Evolutionary conservation across 805 yeast species (phyloP).

Genomic region (Debaryomyces prosopidis): DNA sequence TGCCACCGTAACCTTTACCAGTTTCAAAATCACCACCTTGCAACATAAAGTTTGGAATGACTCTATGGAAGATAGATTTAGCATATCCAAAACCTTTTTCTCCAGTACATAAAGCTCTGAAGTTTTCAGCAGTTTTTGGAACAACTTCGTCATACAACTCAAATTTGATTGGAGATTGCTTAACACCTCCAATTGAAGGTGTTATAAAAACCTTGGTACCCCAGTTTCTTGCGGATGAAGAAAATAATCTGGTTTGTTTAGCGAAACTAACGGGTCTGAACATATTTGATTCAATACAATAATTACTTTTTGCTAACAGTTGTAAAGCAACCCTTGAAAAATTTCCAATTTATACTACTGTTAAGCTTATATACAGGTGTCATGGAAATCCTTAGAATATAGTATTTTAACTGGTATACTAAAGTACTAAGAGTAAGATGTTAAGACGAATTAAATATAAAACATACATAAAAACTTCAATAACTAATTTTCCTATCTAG

Average conservation of each 20-base stretch:
- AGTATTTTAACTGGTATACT: background rate
- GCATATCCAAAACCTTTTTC: constrained; percentile 48
- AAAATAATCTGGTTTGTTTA: constrained; percentile 47
- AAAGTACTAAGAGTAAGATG: background rate
- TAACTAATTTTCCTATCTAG: constrained; percentile 14
- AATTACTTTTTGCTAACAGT: background rate
- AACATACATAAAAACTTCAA: background rate
- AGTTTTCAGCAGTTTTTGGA: constrained; percentile 95
- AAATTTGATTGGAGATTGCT: constrained; percentile 39
- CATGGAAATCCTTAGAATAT: background rate
- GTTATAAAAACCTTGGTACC: constrained; percentile 60
- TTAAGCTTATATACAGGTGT: background rate
- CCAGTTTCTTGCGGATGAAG: constrained; percentile 44
- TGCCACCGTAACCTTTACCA: constrained; percentile 48
- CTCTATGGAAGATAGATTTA: constrained; percentile 47
- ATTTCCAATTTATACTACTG: background rate
- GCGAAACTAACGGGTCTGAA: constrained; percentile 17
- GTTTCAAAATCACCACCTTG: constrained; percentile 52
- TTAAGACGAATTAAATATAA: background rate
- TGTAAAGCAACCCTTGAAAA: background rate
- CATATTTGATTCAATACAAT: constrained; percentile 10
- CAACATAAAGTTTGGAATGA: constrained; percentile 49
- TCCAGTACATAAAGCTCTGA: constrained; percentile 83
- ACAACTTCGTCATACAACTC: constrained; percentile 81
- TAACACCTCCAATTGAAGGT: constrained; percentile 54